These are phyloP conservation scores for Aspergillus bridgeri DNA, from an alignment of 495 filamentous ascomycete genomes.

Conservation along the genomic window DNA sequence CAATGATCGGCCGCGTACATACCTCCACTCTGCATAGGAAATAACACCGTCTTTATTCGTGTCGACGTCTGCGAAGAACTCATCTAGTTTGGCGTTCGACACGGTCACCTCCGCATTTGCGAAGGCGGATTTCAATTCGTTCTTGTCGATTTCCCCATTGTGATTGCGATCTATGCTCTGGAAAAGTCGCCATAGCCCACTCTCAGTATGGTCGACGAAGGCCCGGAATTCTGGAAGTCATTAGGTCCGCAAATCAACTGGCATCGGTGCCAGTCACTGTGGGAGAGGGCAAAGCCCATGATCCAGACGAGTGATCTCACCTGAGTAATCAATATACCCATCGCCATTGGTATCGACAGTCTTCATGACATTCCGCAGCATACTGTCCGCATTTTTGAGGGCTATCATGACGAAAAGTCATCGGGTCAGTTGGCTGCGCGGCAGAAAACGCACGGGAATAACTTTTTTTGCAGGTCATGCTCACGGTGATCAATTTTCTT, in stretches of 20 bases:
- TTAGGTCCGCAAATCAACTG: slow-evolving; percentile 25
- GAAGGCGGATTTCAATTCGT: slow-evolving; percentile 76
- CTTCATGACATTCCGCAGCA: slow-evolving; percentile 74
- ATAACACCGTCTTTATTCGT: slow-evolving; percentile 85
- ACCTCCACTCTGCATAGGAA: slow-evolving; percentile 96
- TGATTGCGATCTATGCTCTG: slow-evolving; percentile 79
- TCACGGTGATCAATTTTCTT: slow-evolving; percentile 90
- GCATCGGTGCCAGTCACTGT: slow-evolving; percentile 13
- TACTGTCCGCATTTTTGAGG: slow-evolving; percentile 87
- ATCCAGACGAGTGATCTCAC: slow-evolving; percentile 46
- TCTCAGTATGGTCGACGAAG: slow-evolving; percentile 85
- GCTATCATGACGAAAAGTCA: slow-evolving; percentile 48
- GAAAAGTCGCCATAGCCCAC: slow-evolving; percentile 76
- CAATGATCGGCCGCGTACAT: slow-evolving; percentile 29
- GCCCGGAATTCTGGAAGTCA: slow-evolving; percentile 68
- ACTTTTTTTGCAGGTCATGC: slow-evolving; percentile 33
- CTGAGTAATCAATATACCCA: slow-evolving; percentile 84
- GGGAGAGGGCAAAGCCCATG: slow-evolving; percentile 10
- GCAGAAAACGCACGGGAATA: slow-evolving; percentile 20
- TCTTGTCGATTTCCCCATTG: slow-evolving; percentile 85
- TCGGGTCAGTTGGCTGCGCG: slow-evolving; percentile 27
- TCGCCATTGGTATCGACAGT: slow-evolving; percentile 83
- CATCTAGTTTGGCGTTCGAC: slow-evolving; percentile 69
- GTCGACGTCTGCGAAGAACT: slow-evolving; percentile 88
- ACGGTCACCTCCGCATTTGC: slow-evolving; percentile 73